phyloP scores from a whole-genome alignment of 257 asterid genomes.

The Haberlea rhodopensis region DNA sequence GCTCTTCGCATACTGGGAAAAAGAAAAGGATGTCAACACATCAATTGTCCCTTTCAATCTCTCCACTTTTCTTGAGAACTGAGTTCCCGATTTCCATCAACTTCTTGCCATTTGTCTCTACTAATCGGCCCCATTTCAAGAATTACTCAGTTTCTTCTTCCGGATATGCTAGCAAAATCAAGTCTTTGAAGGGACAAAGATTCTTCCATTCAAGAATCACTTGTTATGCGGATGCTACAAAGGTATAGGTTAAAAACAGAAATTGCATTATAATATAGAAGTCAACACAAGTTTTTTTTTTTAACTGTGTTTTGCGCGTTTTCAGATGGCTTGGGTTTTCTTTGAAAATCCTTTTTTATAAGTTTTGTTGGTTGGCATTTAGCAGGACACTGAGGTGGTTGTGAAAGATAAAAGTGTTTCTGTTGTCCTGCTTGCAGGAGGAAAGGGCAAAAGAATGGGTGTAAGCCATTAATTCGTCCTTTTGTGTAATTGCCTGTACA shows the following conservation, averaged over 20 bases:
- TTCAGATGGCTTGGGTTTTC: neutral
- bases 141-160: conserved; percentile 20
- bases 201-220: conserved; percentile 31
- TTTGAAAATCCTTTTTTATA: conserved; percentile 11
- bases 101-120: conserved; percentile 24
- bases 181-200: conserved; percentile 35
- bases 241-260: conserved; percentile 22
- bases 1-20: neutral
- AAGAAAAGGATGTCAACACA: conserved; percentile 47
- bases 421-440: conserved; percentile 95
- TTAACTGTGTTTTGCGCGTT: neutral
- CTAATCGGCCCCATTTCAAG: conserved; percentile 27
- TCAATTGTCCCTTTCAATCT: conserved; percentile 36
- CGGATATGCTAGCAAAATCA: conserved; percentile 18
- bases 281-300: conserved; percentile 3
- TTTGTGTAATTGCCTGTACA: neutral
- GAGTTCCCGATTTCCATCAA: conserved; percentile 28
- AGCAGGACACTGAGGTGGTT: conserved; percentile 52
- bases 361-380: conserved; percentile 9
- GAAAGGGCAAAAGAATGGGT: conserved; percentile 97
- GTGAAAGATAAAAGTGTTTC: conserved; percentile 83
- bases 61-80: conserved; percentile 32
- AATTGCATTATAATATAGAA: conserved; percentile 10
- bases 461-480: conserved; percentile 39
- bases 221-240: conserved; percentile 47